These are phyloP conservation scores for Echeveria elegans DNA, from an alignment of 164 flowering plant species.

Conservation along the genomic window DNA sequence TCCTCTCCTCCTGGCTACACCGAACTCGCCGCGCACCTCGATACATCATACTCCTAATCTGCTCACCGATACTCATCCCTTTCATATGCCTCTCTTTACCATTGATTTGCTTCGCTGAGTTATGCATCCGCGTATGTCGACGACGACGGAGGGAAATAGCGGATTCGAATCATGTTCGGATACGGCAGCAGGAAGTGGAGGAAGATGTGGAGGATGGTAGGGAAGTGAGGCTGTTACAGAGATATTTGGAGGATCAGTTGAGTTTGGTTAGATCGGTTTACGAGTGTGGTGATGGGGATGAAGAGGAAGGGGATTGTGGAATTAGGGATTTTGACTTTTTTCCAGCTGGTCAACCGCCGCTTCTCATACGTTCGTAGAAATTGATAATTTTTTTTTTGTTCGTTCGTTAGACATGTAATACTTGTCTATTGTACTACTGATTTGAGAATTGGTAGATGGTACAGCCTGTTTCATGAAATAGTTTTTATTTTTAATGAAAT, in stretches of 20 bases:
- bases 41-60: conserved; percentile 16
- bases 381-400: no score
- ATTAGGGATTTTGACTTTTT: conserved; percentile 4
- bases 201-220: conserved; percentile 5
- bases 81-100: conserved; percentile 22
- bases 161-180: not conserved
- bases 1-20: conserved; percentile 12
- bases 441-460: no score
- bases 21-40: conserved; percentile 19
- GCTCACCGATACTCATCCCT: conserved; percentile 26
- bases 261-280: conserved; percentile 22
- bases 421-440: no score
- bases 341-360: not conserved
- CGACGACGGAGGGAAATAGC: not conserved
- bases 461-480: no score
- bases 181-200: conserved; percentile 16
- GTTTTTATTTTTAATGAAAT: no score
- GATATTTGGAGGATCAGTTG: conserved; percentile 32
- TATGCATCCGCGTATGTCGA: conserved; percentile 16
- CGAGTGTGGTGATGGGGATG: conserved; percentile 25
- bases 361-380: not conserved
- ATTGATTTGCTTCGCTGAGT: conserved; percentile 20
- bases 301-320: not conserved
- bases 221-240: conserved; percentile 14
- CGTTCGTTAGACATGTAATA: no score